Base-by-base conservation (phyloP, 345 rosid species). In the Ceriops decandra region DNA sequence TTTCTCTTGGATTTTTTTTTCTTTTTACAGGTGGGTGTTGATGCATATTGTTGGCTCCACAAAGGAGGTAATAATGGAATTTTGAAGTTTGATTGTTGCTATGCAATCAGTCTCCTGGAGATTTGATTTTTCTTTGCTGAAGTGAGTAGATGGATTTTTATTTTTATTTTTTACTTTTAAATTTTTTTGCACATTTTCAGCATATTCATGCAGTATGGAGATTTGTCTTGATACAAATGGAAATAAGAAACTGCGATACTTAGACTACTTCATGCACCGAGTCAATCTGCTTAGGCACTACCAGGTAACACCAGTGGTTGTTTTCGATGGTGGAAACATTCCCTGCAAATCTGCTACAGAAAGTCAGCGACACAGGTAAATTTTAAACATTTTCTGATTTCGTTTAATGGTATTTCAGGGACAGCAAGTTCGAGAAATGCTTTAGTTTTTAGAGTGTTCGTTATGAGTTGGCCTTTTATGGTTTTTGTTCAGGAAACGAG, bases 191-290 rank as follows among this genome's bases (percentile, higher is more conserved):
- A 26, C 5, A 0, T 62, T 30, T 19, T 27, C 85, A 93, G 97
- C 97, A 35, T 93, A 93, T 75, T 90, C 98, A 8, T 90, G 98
- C 76, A 89, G 93, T 72, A 93, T 89, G 98, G 98, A 93, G 89
- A 85, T 93, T 60, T 88, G 93, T 75, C 80, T 93, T 64, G 77
- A 93, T 74, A 74, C 79, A 26, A 78, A 81, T 10, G 79, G 96
- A 59, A 80, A 81, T 35, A 93, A 77, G 80, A 90, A 88, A 77
- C 64, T 74, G 51, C 82, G 84, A 52, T 90, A 84, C 84, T 70
- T 90, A 42, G 85, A 80, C 65, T 93, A 90, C 69, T 90, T 90
- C 61, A 87, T 93, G 97, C 92, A 90, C 80, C 71, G 97, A 63
- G 82, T 93, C 71, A 80, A 82, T 68, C 85, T 92, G 63, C 89